A percentile compares a stretch with the other conserved stretches of the same genome.
These are phyloP conservation scores for Colletotrichum paranaense DNA, from an alignment of 2,329 filamentous ascomycete species.

Conservation along the genomic window DNA sequence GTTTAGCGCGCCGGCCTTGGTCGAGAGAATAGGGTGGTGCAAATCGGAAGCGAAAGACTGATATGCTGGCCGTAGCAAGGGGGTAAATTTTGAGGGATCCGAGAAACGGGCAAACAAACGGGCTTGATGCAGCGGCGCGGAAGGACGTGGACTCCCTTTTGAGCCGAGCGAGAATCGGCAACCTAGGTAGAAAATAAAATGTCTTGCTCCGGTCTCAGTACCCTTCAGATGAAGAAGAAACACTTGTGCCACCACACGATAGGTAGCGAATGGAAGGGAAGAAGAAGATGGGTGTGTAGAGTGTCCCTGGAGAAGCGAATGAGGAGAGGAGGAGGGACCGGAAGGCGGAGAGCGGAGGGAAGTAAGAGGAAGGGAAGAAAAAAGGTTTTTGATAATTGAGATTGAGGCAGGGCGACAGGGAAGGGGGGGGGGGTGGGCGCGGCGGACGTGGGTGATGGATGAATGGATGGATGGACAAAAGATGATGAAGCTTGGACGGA, in stretches of 20 bases:
- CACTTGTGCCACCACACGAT: conserved; percentile 2
- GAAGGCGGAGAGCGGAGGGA: conserved; percentile 19
- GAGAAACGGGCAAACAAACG: conserved; percentile 9
- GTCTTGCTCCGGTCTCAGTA: conserved; percentile 32
- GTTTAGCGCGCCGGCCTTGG: conserved; percentile 7
- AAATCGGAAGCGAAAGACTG: neutral
- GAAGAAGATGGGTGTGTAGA: conserved; percentile 19
- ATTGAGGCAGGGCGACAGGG: neutral
- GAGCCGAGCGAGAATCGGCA: conserved; percentile 4
- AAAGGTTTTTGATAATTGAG: conserved; percentile 12
- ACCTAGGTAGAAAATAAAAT: neutral
- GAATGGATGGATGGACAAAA: neutral
- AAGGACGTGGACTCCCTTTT: conserved; percentile 11
- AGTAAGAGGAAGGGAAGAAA: conserved; percentile 22
- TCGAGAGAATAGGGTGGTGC: neutral
- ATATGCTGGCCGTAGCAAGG: neutral
- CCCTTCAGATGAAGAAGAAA: conserved; percentile 29
- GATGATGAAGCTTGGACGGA: conserved; percentile 18
- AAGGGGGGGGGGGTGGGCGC: neutral
- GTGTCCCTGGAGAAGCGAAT: conserved; percentile 24
- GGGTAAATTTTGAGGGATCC: conserved; percentile 22
- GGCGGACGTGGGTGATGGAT: neutral
- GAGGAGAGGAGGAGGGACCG: conserved; percentile 22
- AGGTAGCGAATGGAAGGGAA: conserved; percentile 16
- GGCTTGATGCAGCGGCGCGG: conserved; percentile 11